Conservation (phyloP, 805 yeast species). For the Kuraishia hungarica region DNA sequence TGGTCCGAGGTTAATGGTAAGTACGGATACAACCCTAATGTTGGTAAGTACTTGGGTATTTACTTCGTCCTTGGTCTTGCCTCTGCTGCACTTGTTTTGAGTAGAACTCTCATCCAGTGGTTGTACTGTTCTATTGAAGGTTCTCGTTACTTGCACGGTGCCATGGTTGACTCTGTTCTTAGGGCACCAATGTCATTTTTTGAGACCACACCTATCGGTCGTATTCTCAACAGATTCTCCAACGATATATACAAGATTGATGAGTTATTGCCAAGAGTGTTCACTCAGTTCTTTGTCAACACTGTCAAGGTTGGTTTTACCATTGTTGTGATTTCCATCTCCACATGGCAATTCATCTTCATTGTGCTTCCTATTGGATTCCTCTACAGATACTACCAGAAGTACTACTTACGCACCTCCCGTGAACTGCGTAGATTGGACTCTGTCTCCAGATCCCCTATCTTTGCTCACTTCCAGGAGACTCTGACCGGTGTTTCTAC, state of each 20-base stretch:
- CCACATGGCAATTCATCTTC: conserved; percentile 82
- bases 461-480: conserved; percentile 80
- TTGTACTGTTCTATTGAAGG: conserved; percentile 77
- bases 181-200: conserved; percentile 94
- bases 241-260: conserved; percentile 87
- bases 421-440: conserved; percentile 79
- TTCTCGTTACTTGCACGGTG: conserved; percentile 64
- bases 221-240: conserved; percentile 85
- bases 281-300: conserved; percentile 59
- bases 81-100: conserved; percentile 49
- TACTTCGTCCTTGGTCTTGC: conserved; percentile 70
- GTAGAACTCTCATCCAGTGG: conserved; percentile 68
- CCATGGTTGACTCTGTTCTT: conserved; percentile 64
- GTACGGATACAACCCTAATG: conserved; percentile 62
- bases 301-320: conserved; percentile 63
- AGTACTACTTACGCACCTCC: conserved; percentile 66
- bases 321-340: conserved; percentile 65
- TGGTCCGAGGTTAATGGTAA: conserved; percentile 90
- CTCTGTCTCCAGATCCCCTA: conserved; percentile 72
- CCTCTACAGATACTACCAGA: conserved; percentile 65
- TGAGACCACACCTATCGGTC: conserved; percentile 93
- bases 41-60: conserved; percentile 62
- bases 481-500: conserved; percentile 68
- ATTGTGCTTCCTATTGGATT: conserved; percentile 62
- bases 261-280: conserved; percentile 64